Evolutionary conservation across 345 rosid species (phyloP).

Genomic region (Populus davidiana): DNA sequence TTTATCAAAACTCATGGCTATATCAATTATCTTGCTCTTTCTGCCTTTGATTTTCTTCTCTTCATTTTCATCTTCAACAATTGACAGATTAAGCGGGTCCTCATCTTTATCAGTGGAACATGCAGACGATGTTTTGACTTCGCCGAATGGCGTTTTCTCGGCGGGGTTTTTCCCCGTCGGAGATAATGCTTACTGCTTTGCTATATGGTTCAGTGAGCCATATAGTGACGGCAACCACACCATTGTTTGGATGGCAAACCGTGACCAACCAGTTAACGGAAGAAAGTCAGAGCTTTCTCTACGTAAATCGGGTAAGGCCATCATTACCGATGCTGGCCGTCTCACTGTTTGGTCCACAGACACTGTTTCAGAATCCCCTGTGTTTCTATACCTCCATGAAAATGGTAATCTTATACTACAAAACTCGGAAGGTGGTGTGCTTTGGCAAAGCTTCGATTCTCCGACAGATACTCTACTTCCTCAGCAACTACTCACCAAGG

Average conservation of each 20-base stretch:
- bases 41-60: not conserved
- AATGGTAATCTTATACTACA: constrained; percentile 3
- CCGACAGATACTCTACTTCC: constrained; percentile 11
- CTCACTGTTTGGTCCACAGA: not conserved
- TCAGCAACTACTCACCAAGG: not conserved
- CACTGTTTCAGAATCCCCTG: not conserved
- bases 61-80: not conserved
- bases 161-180: constrained; percentile 27
- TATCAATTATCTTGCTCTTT: not conserved
- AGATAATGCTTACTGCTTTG: constrained; percentile 25
- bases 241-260: constrained; percentile 37
- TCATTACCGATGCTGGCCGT: constrained; percentile 22
- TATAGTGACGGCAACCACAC: not conserved
- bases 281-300: constrained; percentile 23
- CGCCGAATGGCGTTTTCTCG: constrained; percentile 11
- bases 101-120: constrained; percentile 12
- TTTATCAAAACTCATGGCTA: not conserved
- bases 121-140: constrained; percentile 11
- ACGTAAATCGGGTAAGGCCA: constrained; percentile 9
- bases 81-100: not conserved
- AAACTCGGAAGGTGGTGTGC: not conserved
- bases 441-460: constrained; percentile 4
- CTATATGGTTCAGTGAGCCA: constrained; percentile 24
- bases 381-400: not conserved
- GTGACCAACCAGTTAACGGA: constrained; percentile 30